Evolutionary conservation across 2,329 filamentous ascomycete genomes (phyloP).

Genomic region (Fusarium nodosum): DNA sequence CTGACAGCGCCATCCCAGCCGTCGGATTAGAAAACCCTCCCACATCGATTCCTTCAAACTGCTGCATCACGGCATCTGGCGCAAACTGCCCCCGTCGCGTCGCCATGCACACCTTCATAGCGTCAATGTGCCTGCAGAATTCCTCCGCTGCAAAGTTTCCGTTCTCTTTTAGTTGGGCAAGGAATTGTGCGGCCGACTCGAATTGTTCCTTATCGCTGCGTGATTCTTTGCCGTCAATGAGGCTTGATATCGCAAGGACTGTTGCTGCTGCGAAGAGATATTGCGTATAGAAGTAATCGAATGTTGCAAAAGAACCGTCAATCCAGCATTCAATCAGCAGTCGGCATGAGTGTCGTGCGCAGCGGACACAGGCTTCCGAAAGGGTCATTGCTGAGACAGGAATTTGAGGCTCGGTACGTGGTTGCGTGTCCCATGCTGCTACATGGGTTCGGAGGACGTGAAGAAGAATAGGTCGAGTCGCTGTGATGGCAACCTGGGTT

Average conservation of each 20-base stretch:
- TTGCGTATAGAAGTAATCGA: slow-evolving; percentile 62
- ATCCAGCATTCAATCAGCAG: slow-evolving; percentile 62
- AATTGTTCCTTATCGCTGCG: slow-evolving; percentile 58
- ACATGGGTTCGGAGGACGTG: slow-evolving; percentile 53
- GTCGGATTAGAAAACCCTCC: slow-evolving; percentile 43
- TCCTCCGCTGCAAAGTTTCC: slow-evolving; percentile 60
- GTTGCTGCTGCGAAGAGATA: slow-evolving; percentile 63
- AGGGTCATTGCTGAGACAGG: slow-evolving; percentile 55
- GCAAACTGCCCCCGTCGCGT: slow-evolving; percentile 39
- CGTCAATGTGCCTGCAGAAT: slow-evolving; percentile 58
- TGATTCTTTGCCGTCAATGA: slow-evolving; percentile 51
- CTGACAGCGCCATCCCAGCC: slow-evolving; percentile 54
- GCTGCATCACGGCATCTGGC: slow-evolving; percentile 23
- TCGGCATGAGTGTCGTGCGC: slow-evolving; percentile 60
- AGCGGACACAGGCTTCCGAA: slow-evolving; percentile 60
- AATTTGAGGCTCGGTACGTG: slow-evolving; percentile 44
- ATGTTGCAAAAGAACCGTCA: slow-evolving; percentile 61
- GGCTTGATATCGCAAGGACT: slow-evolving; percentile 60
- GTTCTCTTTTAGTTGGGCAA: slow-evolving; percentile 56
- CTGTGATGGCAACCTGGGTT: slow-evolving; percentile 51
- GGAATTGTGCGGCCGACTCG: slow-evolving; percentile 55
- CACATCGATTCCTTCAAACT: slow-evolving; percentile 38
- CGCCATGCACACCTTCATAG: slow-evolving; percentile 51
- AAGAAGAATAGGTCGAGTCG: slow-evolving; percentile 54
- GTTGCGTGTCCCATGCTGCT: slow-evolving; percentile 44